Evolutionary conservation across 2,329 filamentous ascomycete species (phyloP), one percentile per base, ranked within the genome.

Genomic region (Neurospora sp.): DNA sequence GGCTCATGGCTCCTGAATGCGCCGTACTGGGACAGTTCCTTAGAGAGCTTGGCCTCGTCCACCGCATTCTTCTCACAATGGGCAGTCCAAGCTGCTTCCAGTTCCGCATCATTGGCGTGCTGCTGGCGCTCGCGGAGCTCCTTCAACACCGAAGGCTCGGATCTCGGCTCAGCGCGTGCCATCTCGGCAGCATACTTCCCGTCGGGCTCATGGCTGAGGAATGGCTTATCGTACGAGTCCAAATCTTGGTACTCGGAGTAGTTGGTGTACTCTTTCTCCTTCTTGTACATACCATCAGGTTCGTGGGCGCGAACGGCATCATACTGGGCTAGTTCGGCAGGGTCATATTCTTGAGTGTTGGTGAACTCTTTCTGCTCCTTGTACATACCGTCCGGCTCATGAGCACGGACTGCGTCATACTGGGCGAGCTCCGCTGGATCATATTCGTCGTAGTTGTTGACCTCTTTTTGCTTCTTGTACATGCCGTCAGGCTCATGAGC

Each of bases 121-220:
- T 78, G 75, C 23, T 75, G 70, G 58, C 72, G 52, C 7, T 62
- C 72, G 28, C 71, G 71, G 62, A 74, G 52, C 52, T 62, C 28
- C 15, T 62, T 62, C 23, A 62, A 17, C 3, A 62, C 52, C 52
- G 13, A 73, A 0, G 75, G 66, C 6, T 66, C 43, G 58, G 74
- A 74, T 19, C 36, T 23, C 4, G 76, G 68, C 38, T 77, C 74
- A 2, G 69, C 68, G 33, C 68, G 66, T 13, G 72, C 39, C 8
- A 23, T 38, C 6, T 79, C 79, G 4, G 80, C 69, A 79, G 79
- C 5, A 77, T 76, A 1, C 42, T 81, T 79, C 43, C 82, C 83
- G 72, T 84, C 78, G 0, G 78, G 78, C 70, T 82, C 79, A 46
- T 80, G 73, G 39, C 69, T 71, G 38, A 73, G 62, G 66, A 72